A percentile compares a stretch with the other conserved stretches of the same genome.
Conservation (phyloP, 106 monocot species). For the Xerophyta viscosa region DNA sequence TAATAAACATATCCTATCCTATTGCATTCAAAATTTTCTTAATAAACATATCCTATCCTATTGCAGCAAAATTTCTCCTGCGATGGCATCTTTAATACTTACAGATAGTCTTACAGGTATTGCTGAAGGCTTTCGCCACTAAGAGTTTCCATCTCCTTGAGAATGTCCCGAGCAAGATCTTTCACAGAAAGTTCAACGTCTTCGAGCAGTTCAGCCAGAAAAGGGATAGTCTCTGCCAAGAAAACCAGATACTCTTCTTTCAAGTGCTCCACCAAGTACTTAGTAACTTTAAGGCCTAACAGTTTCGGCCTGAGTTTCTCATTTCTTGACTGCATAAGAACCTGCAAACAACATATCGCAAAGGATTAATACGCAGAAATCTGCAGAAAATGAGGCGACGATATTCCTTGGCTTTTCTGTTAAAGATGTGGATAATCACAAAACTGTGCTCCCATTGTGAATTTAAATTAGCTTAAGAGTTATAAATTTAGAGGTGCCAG, state of each 20-base stretch:
- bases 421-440: too few relatives aligned
- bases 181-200: slow-evolving; percentile 79
- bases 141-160: slow-evolving; percentile 74
- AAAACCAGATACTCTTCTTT: slow-evolving; percentile 85
- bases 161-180: slow-evolving; percentile 61
- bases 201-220: slow-evolving; percentile 85
- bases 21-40: too few relatives aligned
- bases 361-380: background rate
- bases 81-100: too few relatives aligned
- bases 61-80: too few relatives aligned
- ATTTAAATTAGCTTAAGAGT: too few relatives aligned
- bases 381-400: too few relatives aligned
- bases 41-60: too few relatives aligned
- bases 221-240: slow-evolving; percentile 82
- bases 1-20: too few relatives aligned
- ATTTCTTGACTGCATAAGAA: slow-evolving; percentile 85
- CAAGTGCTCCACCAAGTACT: slow-evolving; percentile 67
- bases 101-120: too few relatives aligned
- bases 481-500: too few relatives aligned
- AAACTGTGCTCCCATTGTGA: too few relatives aligned
- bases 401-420: too few relatives aligned
- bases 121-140: slow-evolving; percentile 81
- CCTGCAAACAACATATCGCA: slow-evolving; percentile 25
- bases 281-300: slow-evolving; percentile 60
- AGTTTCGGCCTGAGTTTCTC: slow-evolving; percentile 68